Evolutionary conservation across 2,329 filamentous ascomycete species (phyloP), one percentile per base, ranked within the genome.

Genomic region (Venturia nashicola): DNA sequence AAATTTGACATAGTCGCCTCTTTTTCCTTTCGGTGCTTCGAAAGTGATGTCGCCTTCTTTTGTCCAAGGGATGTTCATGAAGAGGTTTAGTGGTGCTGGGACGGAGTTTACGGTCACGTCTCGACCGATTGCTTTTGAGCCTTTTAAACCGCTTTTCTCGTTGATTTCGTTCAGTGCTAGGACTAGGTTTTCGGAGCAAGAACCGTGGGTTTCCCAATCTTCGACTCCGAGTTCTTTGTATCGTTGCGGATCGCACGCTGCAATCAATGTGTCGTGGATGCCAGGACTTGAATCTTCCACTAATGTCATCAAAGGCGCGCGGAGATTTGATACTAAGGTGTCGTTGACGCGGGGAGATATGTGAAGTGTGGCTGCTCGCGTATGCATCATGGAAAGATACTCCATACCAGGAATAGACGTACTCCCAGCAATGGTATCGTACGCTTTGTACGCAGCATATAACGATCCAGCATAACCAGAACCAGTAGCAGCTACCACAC

Each of bases 361-460:
- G 61, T 73, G 74, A 12, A 69, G 34, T 0, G 70, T 63, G 1
- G 67, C 69, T 0, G 72, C 70, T 0, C 72, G 68, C n/a, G 71
- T 73, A 65, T 75, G 72, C 59, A 69, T 70, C 72, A 75, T 74
- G 63, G 69, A 70, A 69, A 75, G 72, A 68, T 69, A 73, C 64
- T 74, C 71, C 23, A 66, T 66, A 6, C 39, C 43, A n/a, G 65
- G 65, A 12, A 23, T 18, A 42, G 23, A 40, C 5, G 16, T 55
- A 34, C 39, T 44, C 14, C 57, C 44, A 23, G 61, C 36, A n/a
- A 51, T 60, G 11, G 71, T 70, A 51, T 75, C 75, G 70, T 76
- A 80, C 8, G 78, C 78, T n/a, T 70, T 74, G 70, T 80, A 81
- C 59, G 75, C 78, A 9, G 78, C 78, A 63, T 79, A 80, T 1